Evolutionary conservation across 257 asterid genomes (phyloP), one percentile per base, ranked within the genome.

Genomic region (Knoxia roxburghii): DNA sequence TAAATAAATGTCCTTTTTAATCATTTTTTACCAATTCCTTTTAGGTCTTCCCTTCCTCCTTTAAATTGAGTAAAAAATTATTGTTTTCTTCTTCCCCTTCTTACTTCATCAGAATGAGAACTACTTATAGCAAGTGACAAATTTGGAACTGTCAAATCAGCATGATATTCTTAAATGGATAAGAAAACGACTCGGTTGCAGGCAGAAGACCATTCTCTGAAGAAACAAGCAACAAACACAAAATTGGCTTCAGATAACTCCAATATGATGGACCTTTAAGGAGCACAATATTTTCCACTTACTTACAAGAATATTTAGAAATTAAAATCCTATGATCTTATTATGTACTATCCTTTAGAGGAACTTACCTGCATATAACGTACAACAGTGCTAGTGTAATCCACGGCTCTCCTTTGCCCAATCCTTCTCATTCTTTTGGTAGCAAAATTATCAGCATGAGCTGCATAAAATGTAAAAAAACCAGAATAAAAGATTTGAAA

Each of bases 351-450:
- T 33, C 32, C 55, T 59, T 59, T 48, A 67, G 61, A n/a, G n/a
- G n/a, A 45, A 59, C 65, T 78, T 74, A 89, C 98, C 98, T 93
- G 97, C 95, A 93, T 85, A 80, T 82, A 93, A 70, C 91, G 86
- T 68, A 93, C 96, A 69, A 93, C 96, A 55, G 99, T 90, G 79
- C 96, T 90, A n/a, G 99, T 90, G 77, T 93, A 93, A 81, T 93
- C 99, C 66, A 93, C 99, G 62, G 99, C 95, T 67, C 97, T 88
- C 66, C 99, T 84, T 77, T 93, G 99, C 26, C 99, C 99, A 80
- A 82, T 79, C 78, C 90, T 93, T 75, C 96, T 89, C 86, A 90
- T 88, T 82, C 96, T 86, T 80, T 90, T 93, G 53, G 91, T 87
- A 71, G 85, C 95, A 84, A 80, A 88, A 81, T 67, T 85, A 68